A percentile compares a stretch with the other conserved stretches of the same genome.
phyloP scores from a whole-genome alignment of 1,139 yeast species.

The Blastobotrys aristatus region DNA sequence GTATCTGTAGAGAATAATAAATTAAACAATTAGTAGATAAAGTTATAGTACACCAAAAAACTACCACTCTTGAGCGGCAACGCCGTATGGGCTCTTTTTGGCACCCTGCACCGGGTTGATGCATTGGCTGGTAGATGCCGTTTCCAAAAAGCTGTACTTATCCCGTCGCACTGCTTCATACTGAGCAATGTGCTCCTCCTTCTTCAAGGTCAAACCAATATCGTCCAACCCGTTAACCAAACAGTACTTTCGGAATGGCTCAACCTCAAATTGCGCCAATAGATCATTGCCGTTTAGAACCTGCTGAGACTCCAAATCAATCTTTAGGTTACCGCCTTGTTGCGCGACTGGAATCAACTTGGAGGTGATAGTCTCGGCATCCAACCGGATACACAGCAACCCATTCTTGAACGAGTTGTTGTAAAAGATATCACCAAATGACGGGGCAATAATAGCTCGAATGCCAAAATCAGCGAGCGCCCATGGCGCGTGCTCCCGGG shows the following conservation, averaged over 20 bases:
- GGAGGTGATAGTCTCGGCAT: constrained; percentile 62
- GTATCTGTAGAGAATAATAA: no score
- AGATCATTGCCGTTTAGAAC: constrained; percentile 62
- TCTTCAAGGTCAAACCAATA: constrained; percentile 90
- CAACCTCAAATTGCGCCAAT: constrained; percentile 79
- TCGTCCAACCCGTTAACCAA: constrained; percentile 92
- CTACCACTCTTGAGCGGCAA: constrained; percentile 78
- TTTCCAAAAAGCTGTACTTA: constrained; percentile 86
- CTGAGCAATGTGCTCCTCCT: constrained; percentile 66
- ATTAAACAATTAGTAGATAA: no score
- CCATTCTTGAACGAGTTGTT: constrained; percentile 96
- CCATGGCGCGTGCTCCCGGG: constrained; percentile 99
- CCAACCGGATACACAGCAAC: constrained; percentile 80
- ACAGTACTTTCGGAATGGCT: constrained; percentile 90
- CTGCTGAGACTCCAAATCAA: constrained; percentile 83
- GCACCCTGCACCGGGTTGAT: constrained; percentile 64
- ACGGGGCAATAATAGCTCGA: constrained; percentile 91
- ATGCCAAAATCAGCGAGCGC: constrained; percentile 97
- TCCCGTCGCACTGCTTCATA: constrained; percentile 75
- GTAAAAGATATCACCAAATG: constrained; percentile 96
- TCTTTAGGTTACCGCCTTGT: constrained; percentile 63
- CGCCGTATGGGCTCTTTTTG: constrained; percentile 64
- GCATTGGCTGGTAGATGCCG: constrained; percentile 55
- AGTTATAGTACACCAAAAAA: no score
- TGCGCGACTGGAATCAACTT: constrained; percentile 77